Evolutionary conservation across 805 yeast species (phyloP).

Genomic region (Saccharomycopsis guyanensis): DNA sequence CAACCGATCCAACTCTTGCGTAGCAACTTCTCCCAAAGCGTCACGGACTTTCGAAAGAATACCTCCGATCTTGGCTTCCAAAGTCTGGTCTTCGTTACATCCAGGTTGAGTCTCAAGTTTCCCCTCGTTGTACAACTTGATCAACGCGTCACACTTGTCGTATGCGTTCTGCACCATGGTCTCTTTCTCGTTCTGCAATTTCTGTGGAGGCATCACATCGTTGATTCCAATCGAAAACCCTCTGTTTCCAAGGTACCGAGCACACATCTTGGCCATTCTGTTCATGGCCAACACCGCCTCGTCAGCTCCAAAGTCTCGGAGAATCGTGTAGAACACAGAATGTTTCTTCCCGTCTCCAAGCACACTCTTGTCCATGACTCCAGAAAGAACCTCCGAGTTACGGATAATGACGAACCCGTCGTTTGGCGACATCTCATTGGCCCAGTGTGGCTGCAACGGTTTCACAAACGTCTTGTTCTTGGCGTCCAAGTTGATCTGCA

Average conservation of each 20-base stretch:
- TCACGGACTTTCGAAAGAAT: conserved; percentile 94
- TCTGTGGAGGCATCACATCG: conserved; percentile 90
- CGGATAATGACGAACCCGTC: conserved; percentile 91
- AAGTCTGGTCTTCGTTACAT: conserved; percentile 95
- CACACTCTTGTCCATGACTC: conserved; percentile 94
- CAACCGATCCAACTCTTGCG: conserved; percentile 76
- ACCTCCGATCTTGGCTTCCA: conserved; percentile 97
- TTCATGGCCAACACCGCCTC: conserved; percentile 97
- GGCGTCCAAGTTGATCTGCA: conserved; percentile 86
- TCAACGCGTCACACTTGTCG: conserved; percentile 83
- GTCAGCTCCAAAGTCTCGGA: conserved; percentile 94
- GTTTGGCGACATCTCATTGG: conserved; percentile 94
- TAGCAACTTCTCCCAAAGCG: conserved; percentile 98
- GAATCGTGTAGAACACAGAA: conserved; percentile 89
- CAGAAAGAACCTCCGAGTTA: conserved; percentile 82
- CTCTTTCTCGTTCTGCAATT: conserved; percentile 72
- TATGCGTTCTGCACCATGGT: conserved; percentile 86
- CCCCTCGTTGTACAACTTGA: conserved; percentile 69
- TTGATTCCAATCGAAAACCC: conserved; percentile 97
- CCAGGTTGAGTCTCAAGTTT: conserved; percentile 97
- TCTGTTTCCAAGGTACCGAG: conserved; percentile 86
- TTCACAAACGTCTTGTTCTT: conserved; percentile 85
- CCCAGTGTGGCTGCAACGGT: conserved; percentile 56
- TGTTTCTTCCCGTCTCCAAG: conserved; percentile 98
- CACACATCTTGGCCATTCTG: conserved; percentile 98